Conservation (phyloP, 129 eudicot species). For the Solidago caesia region DNA sequence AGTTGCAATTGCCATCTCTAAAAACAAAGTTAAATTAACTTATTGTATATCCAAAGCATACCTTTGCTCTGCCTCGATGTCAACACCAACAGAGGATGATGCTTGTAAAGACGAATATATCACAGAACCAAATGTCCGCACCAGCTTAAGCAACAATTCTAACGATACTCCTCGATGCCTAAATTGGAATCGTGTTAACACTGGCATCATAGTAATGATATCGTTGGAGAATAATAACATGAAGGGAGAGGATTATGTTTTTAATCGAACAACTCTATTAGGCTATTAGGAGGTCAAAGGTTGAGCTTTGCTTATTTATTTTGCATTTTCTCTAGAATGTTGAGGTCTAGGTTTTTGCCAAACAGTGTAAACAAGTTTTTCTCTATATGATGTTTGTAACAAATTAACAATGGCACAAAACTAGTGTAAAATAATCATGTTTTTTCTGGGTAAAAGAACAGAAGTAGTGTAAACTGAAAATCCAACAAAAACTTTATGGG, state of each 20-base stretch:
- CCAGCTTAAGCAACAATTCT: slow-evolving; percentile 82
- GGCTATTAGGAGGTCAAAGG: not conserved
- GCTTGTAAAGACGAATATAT: slow-evolving; percentile 85
- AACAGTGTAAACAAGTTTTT: not conserved
- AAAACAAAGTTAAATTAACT: not conserved
- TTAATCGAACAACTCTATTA: not conserved
- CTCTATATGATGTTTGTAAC: not conserved
- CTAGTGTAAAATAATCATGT: too few species aligned
- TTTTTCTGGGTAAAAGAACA: too few species aligned
- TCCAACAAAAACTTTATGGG: not conserved
- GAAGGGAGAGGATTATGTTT: not conserved
- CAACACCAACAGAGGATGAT: slow-evolving; percentile 84
- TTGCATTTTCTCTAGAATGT: not conserved
- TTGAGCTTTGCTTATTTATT: not conserved
- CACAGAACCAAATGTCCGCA: slow-evolving; percentile 80
- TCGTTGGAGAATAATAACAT: not conserved
- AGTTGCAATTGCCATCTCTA: not conserved
- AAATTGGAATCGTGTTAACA: slow-evolving; percentile 10
- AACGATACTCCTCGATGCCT: slow-evolving; percentile 78
- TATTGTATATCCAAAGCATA: slow-evolving; percentile 17
- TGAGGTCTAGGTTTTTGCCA: not conserved
- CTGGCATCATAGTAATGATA: not conserved
- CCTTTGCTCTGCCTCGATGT: slow-evolving; percentile 98
- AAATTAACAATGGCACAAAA: not conserved
- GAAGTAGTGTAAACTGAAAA: not conserved